Evolutionary conservation across 2,329 filamentous ascomycete genomes (phyloP).

Genomic region (Trichoderma citrinoviride): DNA sequence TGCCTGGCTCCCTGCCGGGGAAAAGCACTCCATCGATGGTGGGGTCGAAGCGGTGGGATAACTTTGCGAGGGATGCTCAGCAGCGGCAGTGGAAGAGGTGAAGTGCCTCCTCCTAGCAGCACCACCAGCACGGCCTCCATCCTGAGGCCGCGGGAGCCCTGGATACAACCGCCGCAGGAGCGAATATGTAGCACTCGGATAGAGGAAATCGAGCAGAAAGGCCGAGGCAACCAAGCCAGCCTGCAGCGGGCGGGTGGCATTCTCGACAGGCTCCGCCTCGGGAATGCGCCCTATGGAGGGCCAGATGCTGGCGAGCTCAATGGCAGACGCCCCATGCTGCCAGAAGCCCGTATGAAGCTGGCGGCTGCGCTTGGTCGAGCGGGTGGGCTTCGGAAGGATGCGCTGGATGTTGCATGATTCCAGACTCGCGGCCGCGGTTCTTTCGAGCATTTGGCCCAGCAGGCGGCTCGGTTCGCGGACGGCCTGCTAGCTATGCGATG

Average conservation of each 20-base stretch:
- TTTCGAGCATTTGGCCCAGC: slow-evolving; percentile 52
- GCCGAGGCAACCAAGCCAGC: slow-evolving; percentile 44
- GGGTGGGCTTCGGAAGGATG: slow-evolving; percentile 43
- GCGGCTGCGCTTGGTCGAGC: slow-evolving; percentile 40
- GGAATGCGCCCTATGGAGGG: slow-evolving; percentile 30
- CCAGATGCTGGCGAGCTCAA: slow-evolving; percentile 48
- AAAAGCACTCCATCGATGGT: neutral
- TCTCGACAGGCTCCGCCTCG: slow-evolving; percentile 23
- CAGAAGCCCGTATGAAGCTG: slow-evolving; percentile 52
- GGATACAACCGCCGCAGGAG: slow-evolving; percentile 42
- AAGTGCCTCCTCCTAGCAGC: slow-evolving; percentile 30
- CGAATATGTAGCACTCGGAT: slow-evolving; percentile 46
- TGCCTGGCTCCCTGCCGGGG: neutral
- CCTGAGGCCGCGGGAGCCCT: slow-evolving; percentile 28
- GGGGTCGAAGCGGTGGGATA: neutral
- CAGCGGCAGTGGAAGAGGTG: slow-evolving; percentile 28
- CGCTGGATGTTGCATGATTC: slow-evolving; percentile 56
- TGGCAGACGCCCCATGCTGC: slow-evolving; percentile 51
- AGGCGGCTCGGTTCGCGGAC: slow-evolving; percentile 11
- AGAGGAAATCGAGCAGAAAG: slow-evolving; percentile 56
- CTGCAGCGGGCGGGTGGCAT: slow-evolving; percentile 27
- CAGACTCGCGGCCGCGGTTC: slow-evolving; percentile 54
- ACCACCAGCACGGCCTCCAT: slow-evolving; percentile 21
- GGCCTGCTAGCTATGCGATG: slow-evolving; percentile 6
- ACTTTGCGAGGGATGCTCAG: slow-evolving; percentile 12